These are phyloP conservation scores for Calocera viscosa DNA, from an alignment of 768 basidiomycete species.

Conservation along the genomic window DNA sequence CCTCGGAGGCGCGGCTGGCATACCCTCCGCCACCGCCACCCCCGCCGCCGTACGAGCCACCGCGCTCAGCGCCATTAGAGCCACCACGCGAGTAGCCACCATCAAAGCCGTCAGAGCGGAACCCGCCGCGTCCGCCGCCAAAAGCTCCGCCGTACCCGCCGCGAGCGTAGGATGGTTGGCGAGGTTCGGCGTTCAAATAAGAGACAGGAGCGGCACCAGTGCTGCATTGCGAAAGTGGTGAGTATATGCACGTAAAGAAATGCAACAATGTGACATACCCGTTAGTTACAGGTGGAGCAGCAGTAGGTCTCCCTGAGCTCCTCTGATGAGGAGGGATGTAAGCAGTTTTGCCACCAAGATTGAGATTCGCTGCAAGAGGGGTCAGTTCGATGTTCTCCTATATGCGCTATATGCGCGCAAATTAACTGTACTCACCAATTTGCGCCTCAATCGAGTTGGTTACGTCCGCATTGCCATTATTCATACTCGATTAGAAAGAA, in stretches of 20 bases:
- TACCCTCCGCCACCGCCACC: constrained; percentile 12
- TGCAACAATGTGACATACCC: constrained; percentile 36
- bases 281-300: constrained; percentile 34
- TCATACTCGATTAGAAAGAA: constrained; percentile 6
- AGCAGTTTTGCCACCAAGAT: constrained; percentile 40
- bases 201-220: constrained; percentile 21
- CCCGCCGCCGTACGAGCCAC: no score
- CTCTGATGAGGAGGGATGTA: constrained; percentile 87
- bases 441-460: constrained; percentile 6
- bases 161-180: constrained; percentile 4
- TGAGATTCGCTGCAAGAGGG: background rate
- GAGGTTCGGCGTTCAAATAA: constrained; percentile 6
- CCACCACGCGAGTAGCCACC: constrained; percentile 61
- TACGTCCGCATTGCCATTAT: constrained; percentile 8
- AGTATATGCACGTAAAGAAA: constrained; percentile 15
- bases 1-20: constrained; percentile 26
- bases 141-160: constrained; percentile 2
- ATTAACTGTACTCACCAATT: background rate
- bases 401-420: background rate
- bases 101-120: constrained; percentile 36
- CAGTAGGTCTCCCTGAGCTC: constrained; percentile 72
- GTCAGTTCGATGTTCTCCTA: background rate
- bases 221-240: background rate
- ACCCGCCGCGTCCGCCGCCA: constrained; percentile 4
- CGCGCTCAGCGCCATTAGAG: constrained; percentile 27